phyloP scores from a whole-genome alignment of 2,329 filamentous ascomycete genomes.

The Phoma herbarum region DNA sequence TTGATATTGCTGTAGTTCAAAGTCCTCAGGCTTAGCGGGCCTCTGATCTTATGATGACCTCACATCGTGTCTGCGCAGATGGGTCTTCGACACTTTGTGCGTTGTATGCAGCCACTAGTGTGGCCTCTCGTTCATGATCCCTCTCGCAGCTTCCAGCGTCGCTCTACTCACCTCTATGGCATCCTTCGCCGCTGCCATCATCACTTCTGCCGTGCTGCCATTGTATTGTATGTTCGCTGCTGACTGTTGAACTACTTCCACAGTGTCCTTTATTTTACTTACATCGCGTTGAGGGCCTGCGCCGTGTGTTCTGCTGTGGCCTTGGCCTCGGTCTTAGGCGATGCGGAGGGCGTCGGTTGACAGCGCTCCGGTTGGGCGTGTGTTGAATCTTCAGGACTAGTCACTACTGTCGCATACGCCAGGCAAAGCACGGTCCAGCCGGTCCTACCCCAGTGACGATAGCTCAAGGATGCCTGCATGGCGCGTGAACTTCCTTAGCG shows the following conservation, averaged over 20 bases:
- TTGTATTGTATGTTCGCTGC: too few relatives aligned
- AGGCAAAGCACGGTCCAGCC: too few relatives aligned
- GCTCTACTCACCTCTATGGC: conserved; percentile 3
- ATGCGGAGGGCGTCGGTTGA: not conserved
- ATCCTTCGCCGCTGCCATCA: too few relatives aligned
- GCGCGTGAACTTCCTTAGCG: too few relatives aligned
- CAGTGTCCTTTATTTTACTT: too few relatives aligned
- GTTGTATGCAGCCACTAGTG: conserved; percentile 1
- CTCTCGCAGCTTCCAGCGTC: not conserved
- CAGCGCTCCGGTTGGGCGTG: not conserved
- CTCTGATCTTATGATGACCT: conserved; percentile 29
- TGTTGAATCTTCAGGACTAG: not conserved
- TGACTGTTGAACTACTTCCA: too few relatives aligned
- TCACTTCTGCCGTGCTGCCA: too few relatives aligned
- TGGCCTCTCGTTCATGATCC: conserved; percentile 1
- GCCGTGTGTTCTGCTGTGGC: not conserved
- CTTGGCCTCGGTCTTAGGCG: not conserved
- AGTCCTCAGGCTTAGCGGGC: conserved; percentile 22
- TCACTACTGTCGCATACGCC: too few relatives aligned
- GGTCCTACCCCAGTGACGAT: too few relatives aligned
- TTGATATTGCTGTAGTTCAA: conserved; percentile 27
- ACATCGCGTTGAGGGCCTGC: too few relatives aligned
- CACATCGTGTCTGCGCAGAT: conserved; percentile 24
- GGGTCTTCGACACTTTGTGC: not conserved
- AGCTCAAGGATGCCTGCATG: too few relatives aligned